Evolutionary conservation across 2,329 filamentous ascomycete species (phyloP).

Genomic region (Aureobasidium sp.): DNA sequence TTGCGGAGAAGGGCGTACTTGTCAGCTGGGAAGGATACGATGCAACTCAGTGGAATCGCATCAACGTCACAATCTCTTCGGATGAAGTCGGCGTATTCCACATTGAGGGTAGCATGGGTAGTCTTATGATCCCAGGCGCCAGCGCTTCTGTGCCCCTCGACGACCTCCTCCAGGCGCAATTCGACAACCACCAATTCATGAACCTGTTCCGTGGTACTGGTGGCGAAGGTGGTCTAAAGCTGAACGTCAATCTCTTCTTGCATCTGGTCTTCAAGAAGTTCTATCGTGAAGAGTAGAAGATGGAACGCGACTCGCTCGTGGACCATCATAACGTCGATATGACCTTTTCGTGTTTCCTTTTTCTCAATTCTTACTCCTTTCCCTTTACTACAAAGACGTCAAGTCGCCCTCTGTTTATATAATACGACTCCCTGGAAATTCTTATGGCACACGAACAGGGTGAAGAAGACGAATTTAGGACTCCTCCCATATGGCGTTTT

Average conservation of each 20-base stretch:
- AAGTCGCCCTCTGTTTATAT: conserved; percentile 12
- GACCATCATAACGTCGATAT: conserved; percentile 7
- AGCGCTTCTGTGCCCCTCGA: conserved; percentile 85
- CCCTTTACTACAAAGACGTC: background rate
- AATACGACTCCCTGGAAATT: background rate
- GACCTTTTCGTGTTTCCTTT: conserved; percentile 12
- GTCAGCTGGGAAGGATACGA: conserved; percentile 82
- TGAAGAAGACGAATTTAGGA: background rate
- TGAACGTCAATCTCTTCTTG: conserved; percentile 95
- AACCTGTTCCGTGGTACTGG: conserved; percentile 68
- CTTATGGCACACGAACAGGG: background rate
- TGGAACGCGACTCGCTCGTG: background rate
- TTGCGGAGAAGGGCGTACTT: conserved; percentile 89
- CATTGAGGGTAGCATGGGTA: conserved; percentile 81
- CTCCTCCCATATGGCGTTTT: conserved; percentile 9
- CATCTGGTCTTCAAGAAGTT: conserved; percentile 99
- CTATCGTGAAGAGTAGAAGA: conserved; percentile 50
- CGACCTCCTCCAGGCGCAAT: conserved; percentile 91
- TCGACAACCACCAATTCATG: conserved; percentile 94
- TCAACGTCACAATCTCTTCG: conserved; percentile 89
- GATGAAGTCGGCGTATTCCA: conserved; percentile 93
- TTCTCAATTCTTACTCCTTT: background rate
- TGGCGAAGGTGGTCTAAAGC: conserved; percentile 50
- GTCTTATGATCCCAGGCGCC: conserved; percentile 92
- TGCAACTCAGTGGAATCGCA: conserved; percentile 79